Base-by-base conservation (phyloP, 495 filamentous ascomycete genomes). In the Penicillium coffeae region DNA sequence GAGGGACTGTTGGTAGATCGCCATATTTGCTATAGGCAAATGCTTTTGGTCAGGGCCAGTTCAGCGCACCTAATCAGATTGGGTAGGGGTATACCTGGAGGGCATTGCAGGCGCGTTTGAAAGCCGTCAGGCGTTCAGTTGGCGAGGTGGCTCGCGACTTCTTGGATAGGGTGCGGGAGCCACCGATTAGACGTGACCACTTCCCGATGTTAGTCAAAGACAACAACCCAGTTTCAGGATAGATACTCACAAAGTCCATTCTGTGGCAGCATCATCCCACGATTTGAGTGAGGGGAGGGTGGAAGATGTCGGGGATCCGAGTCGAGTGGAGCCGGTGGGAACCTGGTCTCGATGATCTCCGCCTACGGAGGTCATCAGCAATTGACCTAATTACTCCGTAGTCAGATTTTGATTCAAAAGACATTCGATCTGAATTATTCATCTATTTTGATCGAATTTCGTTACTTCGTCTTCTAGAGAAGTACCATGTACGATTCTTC, bases 161-260 rank as follows among this genome's bases (percentile, higher is more conserved):
- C 68, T 78, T 80, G 45, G 67, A 79, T 67, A 79, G 78, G 42
- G 82, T 77, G 59, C 82, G 81, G 53, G 83, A 86, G 61, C 89
- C 88, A 64, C 89, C 90, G 70, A 95, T 82, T 58, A 96, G 79
- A 70, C 91, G 85, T 70, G 88, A 89, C 86, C 88, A 94, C 88
- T 94, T 57, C 32, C 45, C 21, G 21, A 8, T 46, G 35, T 66
- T 58, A 69, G 62, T 37, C 33, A 16, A 21, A 12, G 9, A 18
- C 2, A 38, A 7, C 27, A 30, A 32, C 2, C 16, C 15, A 1
- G 5, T 3, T 8, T 1, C n/a, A 19, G 3, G n/a, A 12, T 19
- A 8, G 19, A 6, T 42, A 64, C 70, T 20, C 60, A 73, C 70
- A 65, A 71, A 70, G 53, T 72, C 69, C 70, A 73, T 71, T 53